Evolutionary conservation across 306 rosid genomes (phyloP).

Genomic region (Cajanus cajan): DNA sequence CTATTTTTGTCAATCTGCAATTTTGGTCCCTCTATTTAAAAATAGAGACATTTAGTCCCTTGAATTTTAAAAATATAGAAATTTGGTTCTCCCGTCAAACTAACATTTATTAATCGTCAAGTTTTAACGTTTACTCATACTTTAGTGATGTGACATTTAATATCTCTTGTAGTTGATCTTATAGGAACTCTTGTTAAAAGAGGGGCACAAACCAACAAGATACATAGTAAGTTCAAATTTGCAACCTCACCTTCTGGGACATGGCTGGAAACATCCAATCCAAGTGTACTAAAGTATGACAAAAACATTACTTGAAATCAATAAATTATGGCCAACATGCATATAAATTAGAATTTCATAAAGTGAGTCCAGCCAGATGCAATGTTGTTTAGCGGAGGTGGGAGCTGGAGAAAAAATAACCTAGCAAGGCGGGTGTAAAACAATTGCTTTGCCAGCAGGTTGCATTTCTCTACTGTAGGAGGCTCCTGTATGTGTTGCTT

Average conservation of each 20-base stretch:
- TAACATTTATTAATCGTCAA: neutral
- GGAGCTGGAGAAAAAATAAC: conserved; percentile 39
- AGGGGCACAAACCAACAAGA: neutral
- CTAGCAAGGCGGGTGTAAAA: conserved; percentile 93
- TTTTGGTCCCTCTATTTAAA: too few relatives aligned
- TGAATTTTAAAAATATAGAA: too few relatives aligned
- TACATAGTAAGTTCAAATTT: neutral
- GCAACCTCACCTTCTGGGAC: neutral
- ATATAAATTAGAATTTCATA: neutral
- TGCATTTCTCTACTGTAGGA: conserved; percentile 85
- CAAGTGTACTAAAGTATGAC: neutral
- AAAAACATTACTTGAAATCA: conserved; percentile 1
- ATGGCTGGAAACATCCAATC: neutral
- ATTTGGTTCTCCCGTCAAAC: too few relatives aligned
- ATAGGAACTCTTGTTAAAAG: neutral
- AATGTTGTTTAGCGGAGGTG: neutral
- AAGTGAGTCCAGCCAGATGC: conserved; percentile 6
- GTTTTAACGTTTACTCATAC: too few relatives aligned
- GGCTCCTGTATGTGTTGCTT: conserved; percentile 91
- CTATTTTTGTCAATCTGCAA: too few relatives aligned
- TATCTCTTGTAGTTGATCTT: neutral
- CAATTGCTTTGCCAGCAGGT: conserved; percentile 71
- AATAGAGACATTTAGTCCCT: too few relatives aligned
- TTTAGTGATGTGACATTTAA: too few relatives aligned
- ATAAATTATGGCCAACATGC: neutral